Evolutionary conservation across 116 monocot species (phyloP).

Genomic region (Papilionanthe hybrid): DNA sequence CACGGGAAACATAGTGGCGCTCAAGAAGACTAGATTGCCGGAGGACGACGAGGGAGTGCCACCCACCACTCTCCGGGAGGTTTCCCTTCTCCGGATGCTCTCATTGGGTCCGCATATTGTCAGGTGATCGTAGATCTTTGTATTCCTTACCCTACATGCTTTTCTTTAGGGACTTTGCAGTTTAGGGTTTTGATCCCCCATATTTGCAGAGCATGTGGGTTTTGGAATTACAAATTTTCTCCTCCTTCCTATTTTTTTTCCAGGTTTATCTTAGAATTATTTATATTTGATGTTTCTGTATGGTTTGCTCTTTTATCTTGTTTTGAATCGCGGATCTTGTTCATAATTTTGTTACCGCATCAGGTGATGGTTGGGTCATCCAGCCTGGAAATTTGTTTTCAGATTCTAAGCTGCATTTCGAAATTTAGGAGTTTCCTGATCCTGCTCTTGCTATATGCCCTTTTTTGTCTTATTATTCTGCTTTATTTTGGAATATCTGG

Average conservation of each 20-base stretch:
- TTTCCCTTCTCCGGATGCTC: conserved; percentile 76
- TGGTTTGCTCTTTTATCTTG: not conserved
- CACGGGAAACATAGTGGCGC: conserved; percentile 64
- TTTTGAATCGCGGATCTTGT: not conserved
- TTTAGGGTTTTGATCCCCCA: not conserved
- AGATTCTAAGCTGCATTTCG: too few relatives aligned
- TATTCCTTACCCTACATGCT: not conserved
- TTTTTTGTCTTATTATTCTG: too few relatives aligned
- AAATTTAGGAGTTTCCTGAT: too few relatives aligned
- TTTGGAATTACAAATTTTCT: not conserved
- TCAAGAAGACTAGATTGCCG: conserved; percentile 77
- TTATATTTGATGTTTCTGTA: too few relatives aligned
- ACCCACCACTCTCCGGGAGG: conserved; percentile 71
- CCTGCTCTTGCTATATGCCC: too few relatives aligned
- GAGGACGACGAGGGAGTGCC: conserved; percentile 93
- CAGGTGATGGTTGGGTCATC: not conserved
- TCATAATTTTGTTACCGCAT: not conserved
- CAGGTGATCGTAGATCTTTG: conserved; percentile 26
- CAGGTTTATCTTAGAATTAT: not conserved
- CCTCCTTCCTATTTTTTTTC: not conserved
- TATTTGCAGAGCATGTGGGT: not conserved
- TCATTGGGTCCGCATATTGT: conserved; percentile 65
- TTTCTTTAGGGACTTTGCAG: too few relatives aligned
- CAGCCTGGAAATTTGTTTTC: not conserved
- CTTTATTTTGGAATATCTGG: too few relatives aligned